Percentiles rank a stretch among this genome's conserved stretches.
Conservation (phyloP, 768 basidiomycete species). For the Suillus clintonianus region DNA sequence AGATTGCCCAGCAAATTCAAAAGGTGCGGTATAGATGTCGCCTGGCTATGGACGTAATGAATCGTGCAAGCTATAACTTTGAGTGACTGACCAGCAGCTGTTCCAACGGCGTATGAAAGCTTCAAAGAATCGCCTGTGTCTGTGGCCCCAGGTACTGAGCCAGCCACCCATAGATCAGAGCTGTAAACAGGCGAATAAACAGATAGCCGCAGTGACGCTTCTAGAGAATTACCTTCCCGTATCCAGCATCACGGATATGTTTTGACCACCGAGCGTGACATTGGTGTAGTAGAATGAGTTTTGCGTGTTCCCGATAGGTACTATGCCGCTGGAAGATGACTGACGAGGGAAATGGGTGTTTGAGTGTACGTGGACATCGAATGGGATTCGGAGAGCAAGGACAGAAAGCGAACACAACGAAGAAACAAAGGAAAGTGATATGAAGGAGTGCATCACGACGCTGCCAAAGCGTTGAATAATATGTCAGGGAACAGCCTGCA, state of each 20-base stretch:
- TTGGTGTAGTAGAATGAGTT: slow-evolving; percentile 77
- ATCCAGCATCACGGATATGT: slow-evolving; percentile 66
- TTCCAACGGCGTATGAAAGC: slow-evolving; percentile 70
- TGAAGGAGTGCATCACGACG: slow-evolving; percentile 25
- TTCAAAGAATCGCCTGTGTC: slow-evolving; percentile 59
- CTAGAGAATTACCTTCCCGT: slow-evolving; percentile 63
- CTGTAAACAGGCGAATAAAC: slow-evolving; percentile 35
- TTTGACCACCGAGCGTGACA: slow-evolving; percentile 62
- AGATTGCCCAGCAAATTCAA: slow-evolving; percentile 57
- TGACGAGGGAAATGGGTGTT: slow-evolving; percentile 21
- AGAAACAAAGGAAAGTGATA: slow-evolving; percentile 23
- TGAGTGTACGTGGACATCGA: slow-evolving; percentile 24
- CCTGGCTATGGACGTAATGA: slow-evolving; percentile 38
- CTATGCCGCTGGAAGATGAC: slow-evolving; percentile 22
- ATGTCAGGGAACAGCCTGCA: background rate
- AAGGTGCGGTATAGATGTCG: slow-evolving; percentile 51
- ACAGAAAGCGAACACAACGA: slow-evolving; percentile 14
- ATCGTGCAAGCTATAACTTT: background rate
- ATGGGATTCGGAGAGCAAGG: slow-evolving; percentile 35
- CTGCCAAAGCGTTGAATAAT: background rate
- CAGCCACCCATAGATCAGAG: slow-evolving; percentile 75
- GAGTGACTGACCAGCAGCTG: slow-evolving; percentile 50
- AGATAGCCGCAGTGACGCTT: background rate
- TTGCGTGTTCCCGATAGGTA: slow-evolving; percentile 62
- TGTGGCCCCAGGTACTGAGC: slow-evolving; percentile 46